Percentiles rank a stretch among this genome's conserved stretches.
These are phyloP conservation scores for Reutealis trisperma DNA, from an alignment of 345 rosid genomes.

Conservation along the genomic window DNA sequence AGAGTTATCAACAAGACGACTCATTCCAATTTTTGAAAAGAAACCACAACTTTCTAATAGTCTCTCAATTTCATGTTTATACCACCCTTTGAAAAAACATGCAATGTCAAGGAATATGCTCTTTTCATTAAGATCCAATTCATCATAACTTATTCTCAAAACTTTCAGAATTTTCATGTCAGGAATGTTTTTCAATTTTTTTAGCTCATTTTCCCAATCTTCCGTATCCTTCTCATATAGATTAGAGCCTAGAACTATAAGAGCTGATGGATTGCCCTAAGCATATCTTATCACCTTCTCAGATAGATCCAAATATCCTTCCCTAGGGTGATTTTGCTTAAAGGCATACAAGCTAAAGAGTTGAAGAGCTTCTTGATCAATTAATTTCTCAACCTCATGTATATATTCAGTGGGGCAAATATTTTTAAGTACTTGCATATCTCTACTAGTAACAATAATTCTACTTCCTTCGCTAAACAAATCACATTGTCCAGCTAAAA, in stretches of 20 bases:
- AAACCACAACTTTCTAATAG: neutral
- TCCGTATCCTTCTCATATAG: neutral
- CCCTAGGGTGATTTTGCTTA: neutral
- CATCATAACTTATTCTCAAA: neutral
- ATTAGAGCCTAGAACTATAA: neutral
- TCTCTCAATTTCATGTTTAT: too few species aligned
- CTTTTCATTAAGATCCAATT: neutral
- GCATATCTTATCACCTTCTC: neutral
- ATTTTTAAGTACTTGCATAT: neutral
- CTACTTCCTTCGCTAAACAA: neutral
- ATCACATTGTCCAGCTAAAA: neutral
- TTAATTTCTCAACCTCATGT: neutral
- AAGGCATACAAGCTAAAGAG: constrained; percentile 2
- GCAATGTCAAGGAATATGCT: neutral
- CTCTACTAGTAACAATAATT: constrained; percentile 11
- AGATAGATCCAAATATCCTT: neutral
- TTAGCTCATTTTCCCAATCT: neutral
- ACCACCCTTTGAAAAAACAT: neutral
- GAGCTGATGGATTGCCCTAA: constrained; percentile 8
- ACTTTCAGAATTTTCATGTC: neutral
- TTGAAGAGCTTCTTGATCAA: neutral
- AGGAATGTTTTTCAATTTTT: neutral
- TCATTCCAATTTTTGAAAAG: neutral
- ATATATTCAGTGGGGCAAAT: neutral
- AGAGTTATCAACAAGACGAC: neutral